A percentile compares a stretch with the other conserved stretches of the same genome.
Conservation (phyloP, 352 stramenopile species). For the Globisporangium radiosum region DNA sequence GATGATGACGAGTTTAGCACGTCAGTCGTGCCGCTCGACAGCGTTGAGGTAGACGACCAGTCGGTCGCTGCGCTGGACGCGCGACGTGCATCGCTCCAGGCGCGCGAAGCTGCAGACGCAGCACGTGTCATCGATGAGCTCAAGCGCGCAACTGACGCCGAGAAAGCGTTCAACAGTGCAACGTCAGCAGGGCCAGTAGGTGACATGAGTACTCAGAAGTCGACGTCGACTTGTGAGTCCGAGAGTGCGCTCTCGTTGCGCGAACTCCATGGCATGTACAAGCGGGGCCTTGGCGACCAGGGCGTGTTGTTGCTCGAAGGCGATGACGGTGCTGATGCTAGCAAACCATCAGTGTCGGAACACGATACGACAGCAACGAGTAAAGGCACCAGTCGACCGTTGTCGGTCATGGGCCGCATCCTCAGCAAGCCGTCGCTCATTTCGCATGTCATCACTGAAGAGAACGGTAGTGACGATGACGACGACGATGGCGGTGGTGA, state of each 20-base stretch:
- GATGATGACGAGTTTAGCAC: conserved; percentile 37
- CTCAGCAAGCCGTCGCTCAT: conserved; percentile 29
- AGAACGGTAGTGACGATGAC: conserved; percentile 15
- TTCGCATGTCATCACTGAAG: conserved; percentile 36
- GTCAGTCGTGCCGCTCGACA: not conserved
- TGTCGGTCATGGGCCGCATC: conserved; percentile 40
- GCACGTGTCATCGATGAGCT: conserved; percentile 31
- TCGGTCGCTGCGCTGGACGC: conserved; percentile 11
- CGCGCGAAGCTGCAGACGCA: conserved; percentile 26
- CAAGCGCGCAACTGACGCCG: conserved; percentile 31
- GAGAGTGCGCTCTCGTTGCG: conserved; percentile 40
- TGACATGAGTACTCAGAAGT: not conserved
- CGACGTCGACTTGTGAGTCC: not conserved
- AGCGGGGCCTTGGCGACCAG: conserved; percentile 70
- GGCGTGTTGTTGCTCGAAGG: conserved; percentile 45
- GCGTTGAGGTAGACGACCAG: not conserved
- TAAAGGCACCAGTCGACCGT: not conserved
- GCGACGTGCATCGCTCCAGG: conserved; percentile 17
- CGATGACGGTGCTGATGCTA: conserved; percentile 5
- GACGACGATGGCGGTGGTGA: conserved; percentile 1
- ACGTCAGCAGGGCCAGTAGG: not conserved
- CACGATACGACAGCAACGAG: not conserved
- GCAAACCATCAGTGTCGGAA: not conserved
- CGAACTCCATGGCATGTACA: conserved; percentile 79
- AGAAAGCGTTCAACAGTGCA: conserved; percentile 18